A percentile compares a stretch with the other conserved stretches of the same genome.
phyloP scores from a whole-genome alignment of 2,329 filamentous ascomycete genomes.

The Mycosphaerella arachidis region DNA sequence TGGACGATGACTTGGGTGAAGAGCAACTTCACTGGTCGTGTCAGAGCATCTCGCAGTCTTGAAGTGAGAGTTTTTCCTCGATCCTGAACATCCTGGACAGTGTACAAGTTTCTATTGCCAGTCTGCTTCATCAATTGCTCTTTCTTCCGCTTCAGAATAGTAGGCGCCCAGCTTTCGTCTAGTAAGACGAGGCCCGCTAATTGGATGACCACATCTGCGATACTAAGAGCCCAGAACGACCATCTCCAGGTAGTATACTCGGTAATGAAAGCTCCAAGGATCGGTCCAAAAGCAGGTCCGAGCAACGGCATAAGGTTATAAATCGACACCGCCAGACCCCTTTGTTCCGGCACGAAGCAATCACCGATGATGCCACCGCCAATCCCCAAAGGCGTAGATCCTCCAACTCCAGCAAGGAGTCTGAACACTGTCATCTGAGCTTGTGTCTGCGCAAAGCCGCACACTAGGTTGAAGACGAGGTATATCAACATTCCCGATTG shows the following conservation, averaged over 20 bases:
- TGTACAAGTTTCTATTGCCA: conserved; percentile 21
- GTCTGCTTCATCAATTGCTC: conserved; percentile 44
- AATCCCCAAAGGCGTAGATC: conserved; percentile 25
- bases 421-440: conserved; percentile 31
- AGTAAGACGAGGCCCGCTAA: conserved; percentile 63
- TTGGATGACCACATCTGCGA: conserved; percentile 65
- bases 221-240: conserved; percentile 82
- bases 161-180: conserved; percentile 60
- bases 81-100: conserved; percentile 22
- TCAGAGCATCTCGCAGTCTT: conserved; percentile 35
- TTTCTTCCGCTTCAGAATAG: conserved; percentile 56
- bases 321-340: conserved; percentile 29
- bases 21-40: conserved; percentile 49
- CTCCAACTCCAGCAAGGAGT: conserved; percentile 30
- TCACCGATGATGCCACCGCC: conserved; percentile 30
- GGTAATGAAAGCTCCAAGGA: conserved; percentile 60
- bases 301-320: conserved; percentile 30
- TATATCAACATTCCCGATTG: conserved; percentile 31
- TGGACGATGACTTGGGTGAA: conserved; percentile 54
- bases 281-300: conserved; percentile 47
- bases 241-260: conserved; percentile 66
- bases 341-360: conserved; percentile 29
- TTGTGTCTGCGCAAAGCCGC: conserved; percentile 30
- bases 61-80: conserved; percentile 2
- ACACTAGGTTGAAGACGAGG: conserved; percentile 30